Evolutionary conservation across 2,329 filamentous ascomycete species (phyloP).

Genomic region (Dothidotthia symphoricarpi): DNA sequence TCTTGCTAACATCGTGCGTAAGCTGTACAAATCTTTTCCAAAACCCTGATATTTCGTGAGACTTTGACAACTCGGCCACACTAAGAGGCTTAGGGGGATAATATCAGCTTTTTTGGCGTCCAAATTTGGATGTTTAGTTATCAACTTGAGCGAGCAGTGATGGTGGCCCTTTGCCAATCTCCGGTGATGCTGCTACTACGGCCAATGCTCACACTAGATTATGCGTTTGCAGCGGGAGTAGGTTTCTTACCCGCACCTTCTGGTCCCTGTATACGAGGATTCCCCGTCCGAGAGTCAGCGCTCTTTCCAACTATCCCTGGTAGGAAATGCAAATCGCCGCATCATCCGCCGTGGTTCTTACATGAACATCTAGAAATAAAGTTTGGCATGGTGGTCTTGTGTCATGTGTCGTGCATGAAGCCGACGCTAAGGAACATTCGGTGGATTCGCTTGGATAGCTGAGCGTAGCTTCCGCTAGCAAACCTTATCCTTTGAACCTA

Average conservation of each 20-base stretch:
- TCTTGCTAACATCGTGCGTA: too few species aligned
- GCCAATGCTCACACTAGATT: constrained; percentile 6
- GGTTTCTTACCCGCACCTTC: constrained; percentile 4
- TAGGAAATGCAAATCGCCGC: constrained; percentile 6
- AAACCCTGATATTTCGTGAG: too few species aligned
- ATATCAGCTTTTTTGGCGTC: neutral
- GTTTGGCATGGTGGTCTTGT: constrained; percentile 12
- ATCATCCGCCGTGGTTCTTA: constrained; percentile 9
- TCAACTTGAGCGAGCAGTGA: constrained; percentile 8
- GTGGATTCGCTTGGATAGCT: constrained; percentile 16
- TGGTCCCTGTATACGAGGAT: constrained; percentile 6
- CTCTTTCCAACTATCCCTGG: constrained; percentile 5
- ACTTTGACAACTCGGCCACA: too few species aligned
- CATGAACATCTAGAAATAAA: constrained; percentile 7
- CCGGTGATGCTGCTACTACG: constrained; percentile 5
- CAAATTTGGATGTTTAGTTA: constrained; percentile 15
- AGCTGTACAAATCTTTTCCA: too few species aligned
- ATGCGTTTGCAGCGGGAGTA: constrained; percentile 5
- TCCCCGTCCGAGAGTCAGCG: constrained; percentile 5
- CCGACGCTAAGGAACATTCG: constrained; percentile 8
- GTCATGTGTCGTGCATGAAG: constrained; percentile 24
- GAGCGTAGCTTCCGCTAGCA: constrained; percentile 13
- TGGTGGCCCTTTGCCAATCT: constrained; percentile 12
- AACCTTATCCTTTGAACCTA: constrained; percentile 14
- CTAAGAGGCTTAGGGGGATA: too few species aligned